Evolutionary conservation across 345 rosid species (phyloP), one percentile per base, ranked within the genome.

Genomic region (Populus nigra): DNA sequence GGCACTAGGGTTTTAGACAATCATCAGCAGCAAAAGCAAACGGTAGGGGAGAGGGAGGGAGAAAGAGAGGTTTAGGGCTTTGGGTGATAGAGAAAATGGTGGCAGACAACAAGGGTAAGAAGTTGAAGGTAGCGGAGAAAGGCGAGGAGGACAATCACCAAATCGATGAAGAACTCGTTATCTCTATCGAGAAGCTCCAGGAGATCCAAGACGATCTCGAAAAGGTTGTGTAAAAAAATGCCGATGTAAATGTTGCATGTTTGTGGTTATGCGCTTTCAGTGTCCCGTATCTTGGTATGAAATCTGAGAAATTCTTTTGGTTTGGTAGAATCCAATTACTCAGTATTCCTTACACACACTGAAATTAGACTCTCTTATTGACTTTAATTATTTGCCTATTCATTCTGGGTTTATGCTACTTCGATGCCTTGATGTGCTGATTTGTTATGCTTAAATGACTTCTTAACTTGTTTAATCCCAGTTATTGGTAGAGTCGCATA

Each of bases 161-260:
- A 71, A 79, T 92, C 77, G 97, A 94, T 41, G 87, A 84, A 75
- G 95, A 91, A 65, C 96, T 96, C 69, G 91, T 94, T 35, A 89
- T 89, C 61, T 91, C 95, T 66, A 94, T 94, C 74, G 99, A 96
- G 86, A 94, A 91, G 87, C 93, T 96, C 59, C 99, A 96, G 80
- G 97, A 92, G 91, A 87, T 93, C 72, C 99, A 96, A 77, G 99
- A 96, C 43, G 95, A 96, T 83, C 98, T 96, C 47, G 98, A 94
- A 77, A 96, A 90, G 98, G 99, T 86, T n/a, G 15, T n/a, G 13
- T n/a, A 47, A 41, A 41, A 41, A 41, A 47, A 47, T 47, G 50
- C 50, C 11, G 50, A 47, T 47, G 11, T 3, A 38, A 33, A 38
- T 35, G 5, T 8, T 67, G 45, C 45, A 36, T 67, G 25, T 67